Conservation (phyloP, 2,329 filamentous ascomycete species). For the Sclerotinia subarctica region DNA sequence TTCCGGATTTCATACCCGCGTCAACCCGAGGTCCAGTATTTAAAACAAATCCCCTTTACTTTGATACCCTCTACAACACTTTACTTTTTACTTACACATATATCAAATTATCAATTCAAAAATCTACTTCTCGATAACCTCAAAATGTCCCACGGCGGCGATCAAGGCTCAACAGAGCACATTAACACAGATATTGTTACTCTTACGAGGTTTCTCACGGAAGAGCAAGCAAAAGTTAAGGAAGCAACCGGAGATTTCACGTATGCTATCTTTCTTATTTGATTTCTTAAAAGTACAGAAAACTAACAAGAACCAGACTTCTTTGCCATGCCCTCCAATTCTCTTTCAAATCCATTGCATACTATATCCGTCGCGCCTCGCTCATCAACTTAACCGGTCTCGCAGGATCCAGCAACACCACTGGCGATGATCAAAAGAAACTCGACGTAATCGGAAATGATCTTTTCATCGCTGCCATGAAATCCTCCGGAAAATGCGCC, state of each 20-base stretch:
- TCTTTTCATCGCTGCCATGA: slow-evolving; percentile 94
- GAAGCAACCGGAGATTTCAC: slow-evolving; percentile 99
- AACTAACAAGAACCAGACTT: slow-evolving; percentile 54
- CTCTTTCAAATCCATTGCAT: slow-evolving; percentile 99
- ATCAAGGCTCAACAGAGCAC: slow-evolving; percentile 57
- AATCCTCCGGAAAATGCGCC: slow-evolving; percentile 83
- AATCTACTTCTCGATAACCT: slow-evolving; percentile 15
- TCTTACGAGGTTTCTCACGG: slow-evolving; percentile 89
- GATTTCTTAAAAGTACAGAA: neutral
- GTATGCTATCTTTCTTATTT: slow-evolving; percentile 50
- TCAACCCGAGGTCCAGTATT: slow-evolving; percentile 34
- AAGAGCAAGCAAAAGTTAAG: slow-evolving; percentile 89
- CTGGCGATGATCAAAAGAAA: slow-evolving; percentile 99
- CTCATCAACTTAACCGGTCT: slow-evolving; percentile 94
- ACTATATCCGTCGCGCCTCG: slow-evolving; percentile 95
- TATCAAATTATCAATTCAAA: slow-evolving; percentile 2
- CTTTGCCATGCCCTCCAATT: slow-evolving; percentile 98
- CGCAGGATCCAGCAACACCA: slow-evolving; percentile 90
- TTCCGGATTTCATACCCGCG: slow-evolving; percentile 27
- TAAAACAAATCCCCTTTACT: slow-evolving; percentile 13
- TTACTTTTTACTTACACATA: neutral
- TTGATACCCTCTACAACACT: neutral
- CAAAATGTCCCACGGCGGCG: slow-evolving; percentile 32
- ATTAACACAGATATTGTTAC: slow-evolving; percentile 97
- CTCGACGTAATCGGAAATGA: slow-evolving; percentile 99